Base-by-base conservation (phyloP, 768 basidiomycete species). In the Collybia nuda region DNA sequence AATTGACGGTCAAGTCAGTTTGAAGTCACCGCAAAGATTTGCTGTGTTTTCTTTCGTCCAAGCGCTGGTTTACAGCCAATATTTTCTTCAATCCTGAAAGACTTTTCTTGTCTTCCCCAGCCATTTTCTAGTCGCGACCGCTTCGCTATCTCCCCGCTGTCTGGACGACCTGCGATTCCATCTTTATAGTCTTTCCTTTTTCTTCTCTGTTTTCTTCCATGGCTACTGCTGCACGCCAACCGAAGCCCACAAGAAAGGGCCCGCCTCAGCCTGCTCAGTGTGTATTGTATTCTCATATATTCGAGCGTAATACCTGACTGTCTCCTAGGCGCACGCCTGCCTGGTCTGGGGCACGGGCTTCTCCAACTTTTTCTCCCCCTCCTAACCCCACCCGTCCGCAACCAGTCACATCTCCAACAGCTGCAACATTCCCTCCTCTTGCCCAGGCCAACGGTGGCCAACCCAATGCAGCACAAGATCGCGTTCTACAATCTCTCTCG, bases 311-410 rank as follows among this genome's bases (percentile, higher is more conserved):
- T 50, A 52, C n/a, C 39, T 58, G 55, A 78, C 72, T 54, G 70
- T 73, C 51, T 29, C 18, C 29, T 22, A 69, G 65, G 51, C 71
- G 73, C 54, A 55, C 67, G 47, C 67, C 75, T 55, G 86, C 88
- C 23, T 91, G 88, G 89, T 68, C 79, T 57, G 81, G 80, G 47
- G 68, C 85, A 47, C 82, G 88, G 50, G 74, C 83, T 49, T 86
- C 88, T 44, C 84, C 87, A 15, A 85, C 86, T 2, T 89, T 83
- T 68, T 84, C 86, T 52, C 78, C 86, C 50, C 68, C 77, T 32
- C 66, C 56, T 54, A 67, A 60, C 53, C 60, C 72, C 26, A 66
- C 70, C 44, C 70, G 73, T 37, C 64, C 72, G 22, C 67, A 71
- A 40, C 64, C 58, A 56, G 43, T 58, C 45, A 53, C 66, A 57